Conservation (phyloP, 2,329 filamentous ascomycete genomes). For the Cadophora luteo-olivacea region DNA sequence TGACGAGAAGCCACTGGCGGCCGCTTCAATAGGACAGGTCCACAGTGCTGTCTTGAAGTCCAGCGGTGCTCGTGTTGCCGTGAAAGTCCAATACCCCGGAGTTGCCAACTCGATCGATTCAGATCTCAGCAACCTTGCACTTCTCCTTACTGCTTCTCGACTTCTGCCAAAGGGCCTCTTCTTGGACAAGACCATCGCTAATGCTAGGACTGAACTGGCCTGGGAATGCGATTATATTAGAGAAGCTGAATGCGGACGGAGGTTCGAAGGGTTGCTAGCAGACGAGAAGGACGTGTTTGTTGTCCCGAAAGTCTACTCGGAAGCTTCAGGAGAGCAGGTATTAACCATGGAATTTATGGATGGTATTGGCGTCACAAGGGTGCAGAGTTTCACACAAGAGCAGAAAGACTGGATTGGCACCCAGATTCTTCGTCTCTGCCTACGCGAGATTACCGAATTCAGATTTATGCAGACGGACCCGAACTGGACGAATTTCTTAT, state of each 20-base stretch:
- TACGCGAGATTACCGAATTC: constrained; percentile 94
- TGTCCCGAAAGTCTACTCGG: constrained; percentile 77
- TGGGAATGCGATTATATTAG: constrained; percentile 98
- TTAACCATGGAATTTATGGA: constrained; percentile 93
- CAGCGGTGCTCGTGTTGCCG: constrained; percentile 78
- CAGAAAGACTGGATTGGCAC: constrained; percentile 97
- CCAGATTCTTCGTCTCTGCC: constrained; percentile 87
- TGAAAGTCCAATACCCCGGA: constrained; percentile 97
- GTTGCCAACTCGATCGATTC: constrained; percentile 96
- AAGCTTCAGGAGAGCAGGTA: constrained; percentile 85
- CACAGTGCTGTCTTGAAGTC: constrained; percentile 83
- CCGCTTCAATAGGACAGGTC: constrained; percentile 96
- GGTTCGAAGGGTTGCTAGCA: constrained; percentile 79
- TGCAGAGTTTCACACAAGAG: constrained; percentile 75
- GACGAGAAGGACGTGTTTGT: constrained; percentile 76
- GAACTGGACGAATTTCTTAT: constrained; percentile 99
- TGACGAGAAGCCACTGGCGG: constrained; percentile 90
- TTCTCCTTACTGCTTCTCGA: constrained; percentile 88
- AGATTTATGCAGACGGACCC: constrained; percentile 99
- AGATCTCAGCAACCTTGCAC: constrained; percentile 89
- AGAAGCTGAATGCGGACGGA: constrained; percentile 80
- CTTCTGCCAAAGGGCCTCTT: constrained; percentile 91
- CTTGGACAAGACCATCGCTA: constrained; percentile 96
- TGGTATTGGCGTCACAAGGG: constrained; percentile 84
- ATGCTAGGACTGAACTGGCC: constrained; percentile 86